Conservation (phyloP, 106 monocot species). For the Acorus calamus region DNA sequence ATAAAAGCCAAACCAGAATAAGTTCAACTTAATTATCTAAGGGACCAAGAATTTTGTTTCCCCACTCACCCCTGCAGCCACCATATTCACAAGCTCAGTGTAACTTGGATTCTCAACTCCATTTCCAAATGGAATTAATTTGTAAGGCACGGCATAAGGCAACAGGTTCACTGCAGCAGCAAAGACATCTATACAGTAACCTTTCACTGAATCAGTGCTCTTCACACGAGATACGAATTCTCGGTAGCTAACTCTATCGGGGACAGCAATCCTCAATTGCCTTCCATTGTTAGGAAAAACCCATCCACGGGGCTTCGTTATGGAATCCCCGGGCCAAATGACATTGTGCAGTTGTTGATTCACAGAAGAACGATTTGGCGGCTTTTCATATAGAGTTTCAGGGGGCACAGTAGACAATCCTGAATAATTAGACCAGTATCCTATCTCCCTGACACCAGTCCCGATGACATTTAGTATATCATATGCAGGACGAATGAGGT, state of each 20-base stretch:
- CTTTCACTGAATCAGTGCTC: slow-evolving; percentile 19
- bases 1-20: slow-evolving; percentile 3
- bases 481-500: slow-evolving; percentile 56
- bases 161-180: slow-evolving; percentile 47
- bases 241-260: slow-evolving; percentile 35
- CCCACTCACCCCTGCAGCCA: slow-evolving; percentile 50
- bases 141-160: slow-evolving; percentile 59
- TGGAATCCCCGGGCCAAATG: slow-evolving; percentile 63
- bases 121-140: slow-evolving; percentile 49
- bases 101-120: slow-evolving; percentile 58
- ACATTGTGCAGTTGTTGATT: slow-evolving; percentile 35
- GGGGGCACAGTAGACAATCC: slow-evolving; percentile 46
- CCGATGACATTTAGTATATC: slow-evolving; percentile 71
- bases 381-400: slow-evolving; percentile 36
- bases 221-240: slow-evolving; percentile 33
- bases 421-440: slow-evolving; percentile 71
- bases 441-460: slow-evolving; percentile 40
- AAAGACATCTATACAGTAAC: slow-evolving; percentile 77
- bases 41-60: not conserved
- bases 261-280: slow-evolving; percentile 55
- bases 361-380: slow-evolving; percentile 16
- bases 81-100: slow-evolving; percentile 30
- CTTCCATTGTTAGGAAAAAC: slow-evolving; percentile 57
- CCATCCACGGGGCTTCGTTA: slow-evolving; percentile 55
- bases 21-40: too few species aligned